A percentile compares a stretch with the other conserved stretches of the same genome.
These are phyloP conservation scores for Cordyceps cateniannulata DNA, from an alignment of 2,329 filamentous ascomycete genomes.

Conservation along the genomic window DNA sequence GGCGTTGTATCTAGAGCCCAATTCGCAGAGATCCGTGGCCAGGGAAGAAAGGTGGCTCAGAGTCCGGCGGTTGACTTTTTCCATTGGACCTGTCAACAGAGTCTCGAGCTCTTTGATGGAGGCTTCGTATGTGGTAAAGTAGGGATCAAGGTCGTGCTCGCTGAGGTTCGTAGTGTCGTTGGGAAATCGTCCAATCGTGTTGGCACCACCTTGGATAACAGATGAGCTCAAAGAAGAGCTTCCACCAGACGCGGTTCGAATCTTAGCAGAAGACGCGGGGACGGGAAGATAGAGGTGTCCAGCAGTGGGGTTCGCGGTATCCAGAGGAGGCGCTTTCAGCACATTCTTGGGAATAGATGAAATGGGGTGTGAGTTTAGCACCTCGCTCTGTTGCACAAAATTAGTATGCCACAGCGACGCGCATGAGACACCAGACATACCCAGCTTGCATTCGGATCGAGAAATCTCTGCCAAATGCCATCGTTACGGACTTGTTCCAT, in stretches of 20 bases:
- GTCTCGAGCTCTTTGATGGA: constrained; percentile 88
- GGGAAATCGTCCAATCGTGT: constrained; percentile 74
- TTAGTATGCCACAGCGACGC: constrained; percentile 16
- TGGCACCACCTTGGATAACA: constrained; percentile 37
- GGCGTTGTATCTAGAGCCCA: constrained; percentile 93
- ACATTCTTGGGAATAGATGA: constrained; percentile 90
- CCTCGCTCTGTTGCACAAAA: constrained; percentile 65
- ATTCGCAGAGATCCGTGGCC: constrained; percentile 81
- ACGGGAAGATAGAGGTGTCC: constrained; percentile 85
- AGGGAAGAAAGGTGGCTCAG: constrained; percentile 78
- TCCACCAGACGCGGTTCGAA: constrained; percentile 52
- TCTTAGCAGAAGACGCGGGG: constrained; percentile 76
- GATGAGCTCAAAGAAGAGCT: constrained; percentile 29
- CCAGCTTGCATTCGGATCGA: constrained; percentile 98
- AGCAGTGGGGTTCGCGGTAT: constrained; percentile 84
- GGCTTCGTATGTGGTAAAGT: constrained; percentile 88
- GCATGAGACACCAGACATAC: constrained; percentile 40
- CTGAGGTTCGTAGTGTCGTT: constrained; percentile 67
- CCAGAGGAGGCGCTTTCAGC: constrained; percentile 88
- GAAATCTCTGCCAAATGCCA: constrained; percentile 94
- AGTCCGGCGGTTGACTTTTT: constrained; percentile 89
- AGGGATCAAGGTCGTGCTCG: constrained; percentile 89
- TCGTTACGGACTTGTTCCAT: constrained; percentile 92
- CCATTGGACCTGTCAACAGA: constrained; percentile 85
- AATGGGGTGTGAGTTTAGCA: constrained; percentile 86